These are phyloP conservation scores for Xylaria hypoxylon DNA, from an alignment of 2,329 filamentous ascomycete genomes.

Conservation along the genomic window DNA sequence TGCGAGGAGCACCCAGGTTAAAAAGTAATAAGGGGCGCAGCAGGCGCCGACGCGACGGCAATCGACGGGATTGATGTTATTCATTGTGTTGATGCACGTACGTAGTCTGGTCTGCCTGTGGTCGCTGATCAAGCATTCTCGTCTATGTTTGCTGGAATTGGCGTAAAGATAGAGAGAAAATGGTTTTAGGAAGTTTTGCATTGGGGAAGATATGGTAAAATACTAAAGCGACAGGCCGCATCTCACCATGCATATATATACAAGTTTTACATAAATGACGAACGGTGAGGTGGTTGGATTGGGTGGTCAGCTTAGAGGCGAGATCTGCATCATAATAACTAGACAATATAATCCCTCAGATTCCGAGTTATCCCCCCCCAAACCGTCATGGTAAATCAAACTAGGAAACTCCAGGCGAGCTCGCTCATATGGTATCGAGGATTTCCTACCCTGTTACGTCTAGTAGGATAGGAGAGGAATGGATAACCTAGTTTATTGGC, in stretches of 20 bases:
- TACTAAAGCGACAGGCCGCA: neutral
- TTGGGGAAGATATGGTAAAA: neutral
- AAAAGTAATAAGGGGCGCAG: neutral
- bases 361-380: neutral
- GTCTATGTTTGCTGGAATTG: too few species aligned
- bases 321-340: neutral
- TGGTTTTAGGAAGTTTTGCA: neutral
- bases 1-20: neutral
- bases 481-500: neutral
- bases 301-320: neutral
- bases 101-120: too few species aligned
- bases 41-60: neutral
- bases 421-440: neutral
- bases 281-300: neutral
- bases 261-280: conserved; percentile 2
- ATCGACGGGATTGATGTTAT: neutral
- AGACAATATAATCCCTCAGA: conserved; percentile 9
- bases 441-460: neutral
- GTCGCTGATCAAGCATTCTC: too few species aligned
- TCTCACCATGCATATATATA: neutral
- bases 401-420: neutral
- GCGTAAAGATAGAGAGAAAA: neutral
- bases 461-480: neutral
- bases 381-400: neutral
- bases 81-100: conserved; percentile 9